phyloP scores from a whole-genome alignment of 2,329 filamentous ascomycete species.

The Aspergillus fijiensis region DNA sequence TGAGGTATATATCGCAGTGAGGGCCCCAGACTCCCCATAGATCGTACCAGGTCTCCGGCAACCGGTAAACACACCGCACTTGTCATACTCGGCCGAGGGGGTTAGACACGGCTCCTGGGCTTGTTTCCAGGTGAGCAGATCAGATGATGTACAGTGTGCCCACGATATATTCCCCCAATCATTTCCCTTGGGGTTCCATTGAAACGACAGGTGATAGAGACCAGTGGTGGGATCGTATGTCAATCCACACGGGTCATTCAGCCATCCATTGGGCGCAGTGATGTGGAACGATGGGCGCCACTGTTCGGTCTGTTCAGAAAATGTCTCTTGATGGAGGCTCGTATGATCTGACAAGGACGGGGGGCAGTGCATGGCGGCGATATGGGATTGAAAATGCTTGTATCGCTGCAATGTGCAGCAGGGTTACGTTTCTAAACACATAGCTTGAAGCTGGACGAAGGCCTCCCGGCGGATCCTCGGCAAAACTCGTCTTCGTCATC shows the following conservation, averaged over 20 bases:
- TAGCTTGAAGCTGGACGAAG: too few species aligned
- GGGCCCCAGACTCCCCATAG: slow-evolving; percentile 23
- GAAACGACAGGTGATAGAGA: slow-evolving; percentile 44
- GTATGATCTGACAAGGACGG: background rate
- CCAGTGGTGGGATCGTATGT: slow-evolving; percentile 41
- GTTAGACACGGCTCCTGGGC: slow-evolving; percentile 29
- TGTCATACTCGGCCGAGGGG: slow-evolving; percentile 40
- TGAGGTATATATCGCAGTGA: slow-evolving; percentile 45
- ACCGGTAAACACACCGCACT: slow-evolving; percentile 45
- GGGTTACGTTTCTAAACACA: too few species aligned
- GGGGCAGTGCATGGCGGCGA: background rate
- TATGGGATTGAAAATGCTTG: background rate
- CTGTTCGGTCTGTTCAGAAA: slow-evolving; percentile 3
- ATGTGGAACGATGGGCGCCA: slow-evolving; percentile 40
- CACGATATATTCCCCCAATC: slow-evolving; percentile 47
- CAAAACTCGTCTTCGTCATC: background rate
- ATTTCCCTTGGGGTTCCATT: slow-evolving; percentile 45
- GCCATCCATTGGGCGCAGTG: slow-evolving; percentile 40
- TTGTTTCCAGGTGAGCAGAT: slow-evolving; percentile 42
- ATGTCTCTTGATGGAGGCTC: background rate
- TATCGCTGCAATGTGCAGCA: too few species aligned
- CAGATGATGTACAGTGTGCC: slow-evolving; percentile 40
- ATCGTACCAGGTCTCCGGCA: slow-evolving; percentile 34
- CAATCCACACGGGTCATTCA: slow-evolving; percentile 47
- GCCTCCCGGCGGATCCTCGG: background rate